Percentiles rank a stretch among this genome's conserved stretches.
Conservation (phyloP, 75 land plant species). For the Isoetes taiwanensis region DNA sequence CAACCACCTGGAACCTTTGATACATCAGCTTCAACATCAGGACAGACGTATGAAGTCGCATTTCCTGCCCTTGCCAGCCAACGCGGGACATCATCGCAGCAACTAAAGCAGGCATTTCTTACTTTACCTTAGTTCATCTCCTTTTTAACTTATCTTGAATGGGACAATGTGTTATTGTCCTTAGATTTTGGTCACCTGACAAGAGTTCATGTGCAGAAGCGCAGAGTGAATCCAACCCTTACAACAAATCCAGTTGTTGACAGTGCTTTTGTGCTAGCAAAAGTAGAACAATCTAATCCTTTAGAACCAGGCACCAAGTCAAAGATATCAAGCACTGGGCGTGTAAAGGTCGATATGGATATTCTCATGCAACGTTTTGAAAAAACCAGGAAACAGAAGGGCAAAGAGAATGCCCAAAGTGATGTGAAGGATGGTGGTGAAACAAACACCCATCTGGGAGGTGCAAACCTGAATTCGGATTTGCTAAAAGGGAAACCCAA, state of each 20-base stretch:
- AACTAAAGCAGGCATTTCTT: conserved; percentile 7
- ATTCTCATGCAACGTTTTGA: conserved; percentile 23
- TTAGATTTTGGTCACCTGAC: neutral
- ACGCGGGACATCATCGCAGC: neutral
- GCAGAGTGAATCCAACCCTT: conserved; percentile 30
- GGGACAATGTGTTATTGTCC: neutral
- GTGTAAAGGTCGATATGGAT: conserved; percentile 32
- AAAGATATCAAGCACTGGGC: conserved; percentile 9
- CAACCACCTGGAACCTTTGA: too few relatives aligned
- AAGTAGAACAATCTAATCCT: conserved; percentile 11
- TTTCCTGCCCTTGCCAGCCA: conserved; percentile 22
- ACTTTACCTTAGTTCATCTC: neutral
- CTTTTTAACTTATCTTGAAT: neutral
- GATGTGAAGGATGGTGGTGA: neutral
- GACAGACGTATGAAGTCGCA: conserved; percentile 27
- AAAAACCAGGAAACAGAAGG: conserved; percentile 6
- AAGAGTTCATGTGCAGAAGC: conserved; percentile 8
- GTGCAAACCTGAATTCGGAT: neutral
- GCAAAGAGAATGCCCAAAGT: neutral
- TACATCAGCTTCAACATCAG: too few relatives aligned
- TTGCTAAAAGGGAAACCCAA: neutral
- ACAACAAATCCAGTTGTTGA: conserved; percentile 23
- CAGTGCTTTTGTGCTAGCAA: conserved; percentile 26
- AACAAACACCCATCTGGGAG: neutral
- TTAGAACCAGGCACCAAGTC: neutral